Evolutionary conservation across 108 stramenopile species (phyloP).

Genomic region (Cyclotella sp.): DNA sequence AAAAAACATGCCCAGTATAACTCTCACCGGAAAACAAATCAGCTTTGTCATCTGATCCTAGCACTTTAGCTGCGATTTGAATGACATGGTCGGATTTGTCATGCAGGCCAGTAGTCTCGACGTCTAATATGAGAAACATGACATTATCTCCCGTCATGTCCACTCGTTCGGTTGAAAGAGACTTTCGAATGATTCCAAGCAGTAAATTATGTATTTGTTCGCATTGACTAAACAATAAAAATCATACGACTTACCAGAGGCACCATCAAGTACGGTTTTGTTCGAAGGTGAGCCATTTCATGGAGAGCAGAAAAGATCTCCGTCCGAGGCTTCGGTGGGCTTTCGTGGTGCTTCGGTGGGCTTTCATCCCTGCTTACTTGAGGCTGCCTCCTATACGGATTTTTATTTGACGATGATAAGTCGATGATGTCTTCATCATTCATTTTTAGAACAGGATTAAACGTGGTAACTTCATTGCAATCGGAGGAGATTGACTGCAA

Average conservation of each 20-base stretch:
- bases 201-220: too few species aligned
- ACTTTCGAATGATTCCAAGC: neutral
- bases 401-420: too few species aligned
- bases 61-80: conserved; percentile 47
- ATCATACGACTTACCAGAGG: neutral
- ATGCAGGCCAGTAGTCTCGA: conserved; percentile 40
- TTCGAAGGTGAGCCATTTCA: too few species aligned
- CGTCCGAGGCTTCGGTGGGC: too few species aligned
- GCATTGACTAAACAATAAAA: neutral
- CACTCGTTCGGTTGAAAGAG: neutral
- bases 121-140: conserved; percentile 41
- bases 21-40: conserved; percentile 37
- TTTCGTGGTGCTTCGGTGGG: too few species aligned
- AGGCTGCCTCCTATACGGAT: too few species aligned
- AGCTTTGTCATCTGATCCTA: conserved; percentile 29
- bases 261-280: too few species aligned
- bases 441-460: too few species aligned
- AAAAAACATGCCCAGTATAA: neutral
- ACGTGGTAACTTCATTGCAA: neutral
- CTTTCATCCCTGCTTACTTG: too few species aligned
- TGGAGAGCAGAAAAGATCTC: too few species aligned
- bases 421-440: too few species aligned
- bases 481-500: neutral
- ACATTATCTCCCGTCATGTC: conserved; percentile 25
- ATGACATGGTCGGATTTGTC: conserved; percentile 36